Evolutionary conservation across 2,329 filamentous ascomycete genomes (phyloP).

Genomic region (Botrytis fragariae): DNA sequence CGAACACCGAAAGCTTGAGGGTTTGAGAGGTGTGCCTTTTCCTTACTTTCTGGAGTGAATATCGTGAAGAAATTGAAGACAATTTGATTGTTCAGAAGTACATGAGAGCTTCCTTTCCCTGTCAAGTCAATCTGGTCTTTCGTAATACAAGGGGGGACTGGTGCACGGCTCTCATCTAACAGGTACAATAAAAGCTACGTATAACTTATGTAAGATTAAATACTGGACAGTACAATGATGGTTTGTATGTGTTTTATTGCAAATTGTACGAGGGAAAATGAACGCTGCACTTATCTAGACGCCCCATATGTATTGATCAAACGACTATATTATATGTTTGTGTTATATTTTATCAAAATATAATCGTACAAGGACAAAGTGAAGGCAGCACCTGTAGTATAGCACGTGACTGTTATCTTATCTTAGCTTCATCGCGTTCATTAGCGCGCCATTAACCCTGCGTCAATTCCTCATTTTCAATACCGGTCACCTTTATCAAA

Average conservation of each 20-base stretch:
- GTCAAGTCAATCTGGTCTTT: slow-evolving; percentile 20
- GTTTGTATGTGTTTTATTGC: not conserved
- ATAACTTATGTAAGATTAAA: not conserved
- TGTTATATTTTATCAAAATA: not conserved
- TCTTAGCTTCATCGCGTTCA: not conserved
- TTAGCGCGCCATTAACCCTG: not conserved
- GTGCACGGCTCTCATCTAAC: not conserved
- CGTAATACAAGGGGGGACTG: slow-evolving; percentile 1
- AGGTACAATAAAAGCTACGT: not conserved
- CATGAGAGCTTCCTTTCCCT: slow-evolving; percentile 2
- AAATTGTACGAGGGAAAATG: not conserved
- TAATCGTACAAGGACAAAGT: not conserved
- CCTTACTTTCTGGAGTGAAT: not conserved
- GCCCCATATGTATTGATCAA: not conserved
- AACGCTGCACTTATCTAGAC: not conserved
- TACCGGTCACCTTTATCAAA: not conserved
- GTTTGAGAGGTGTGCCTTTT: not conserved
- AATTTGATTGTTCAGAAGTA: slow-evolving; percentile 10
- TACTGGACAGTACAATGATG: not conserved
- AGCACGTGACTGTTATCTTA: not conserved
- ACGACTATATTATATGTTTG: not conserved
- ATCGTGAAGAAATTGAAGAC: not conserved
- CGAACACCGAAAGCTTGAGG: not conserved
- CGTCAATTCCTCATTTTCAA: not conserved
- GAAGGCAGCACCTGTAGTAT: not conserved